phyloP scores from a whole-genome alignment of 2,329 filamentous ascomycete species.

The Davidsoniella virescens region DNA sequence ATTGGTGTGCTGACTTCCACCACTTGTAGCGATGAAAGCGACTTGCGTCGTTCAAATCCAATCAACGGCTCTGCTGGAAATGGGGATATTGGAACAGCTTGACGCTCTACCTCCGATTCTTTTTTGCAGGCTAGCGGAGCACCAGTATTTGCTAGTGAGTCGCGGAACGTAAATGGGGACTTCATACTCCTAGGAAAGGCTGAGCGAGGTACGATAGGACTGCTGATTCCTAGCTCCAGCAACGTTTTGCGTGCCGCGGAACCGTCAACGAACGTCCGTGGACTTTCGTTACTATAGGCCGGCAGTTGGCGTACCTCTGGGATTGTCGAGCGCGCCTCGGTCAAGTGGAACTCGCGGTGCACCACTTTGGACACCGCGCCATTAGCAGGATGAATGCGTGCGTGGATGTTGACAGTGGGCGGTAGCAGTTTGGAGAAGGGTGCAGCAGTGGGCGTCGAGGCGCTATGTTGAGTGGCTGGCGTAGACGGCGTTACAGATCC shows the following conservation, averaged over 20 bases:
- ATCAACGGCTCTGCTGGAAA: conserved; percentile 7
- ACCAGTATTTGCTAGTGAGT: no score
- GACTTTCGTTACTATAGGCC: not conserved
- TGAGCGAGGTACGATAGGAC: not conserved
- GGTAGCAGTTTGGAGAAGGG: not conserved
- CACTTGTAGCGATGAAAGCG: conserved; percentile 3
- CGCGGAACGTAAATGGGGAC: conserved; percentile 7
- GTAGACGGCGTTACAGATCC: not conserved
- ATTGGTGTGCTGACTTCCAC: not conserved
- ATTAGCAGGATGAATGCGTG: conserved; percentile 26
- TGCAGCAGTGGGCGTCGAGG: not conserved
- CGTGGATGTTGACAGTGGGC: conserved; percentile 20
- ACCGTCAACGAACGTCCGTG: not conserved
- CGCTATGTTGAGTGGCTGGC: not conserved
- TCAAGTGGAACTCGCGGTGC: conserved; percentile 33
- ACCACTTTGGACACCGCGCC: conserved; percentile 30
- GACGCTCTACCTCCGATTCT: not conserved
- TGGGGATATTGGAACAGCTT: conserved; percentile 1
- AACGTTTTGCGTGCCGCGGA: conserved; percentile 1
- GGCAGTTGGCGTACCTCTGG: conserved; percentile 16
- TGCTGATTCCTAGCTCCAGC: conserved; percentile 8
- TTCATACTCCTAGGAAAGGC: not conserved
- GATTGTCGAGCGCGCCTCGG: conserved; percentile 30
- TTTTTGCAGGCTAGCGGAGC: not conserved
- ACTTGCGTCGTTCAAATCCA: conserved; percentile 10